Conservation (phyloP, 257 asterid genomes). For the Craterostigma plantagineum region DNA sequence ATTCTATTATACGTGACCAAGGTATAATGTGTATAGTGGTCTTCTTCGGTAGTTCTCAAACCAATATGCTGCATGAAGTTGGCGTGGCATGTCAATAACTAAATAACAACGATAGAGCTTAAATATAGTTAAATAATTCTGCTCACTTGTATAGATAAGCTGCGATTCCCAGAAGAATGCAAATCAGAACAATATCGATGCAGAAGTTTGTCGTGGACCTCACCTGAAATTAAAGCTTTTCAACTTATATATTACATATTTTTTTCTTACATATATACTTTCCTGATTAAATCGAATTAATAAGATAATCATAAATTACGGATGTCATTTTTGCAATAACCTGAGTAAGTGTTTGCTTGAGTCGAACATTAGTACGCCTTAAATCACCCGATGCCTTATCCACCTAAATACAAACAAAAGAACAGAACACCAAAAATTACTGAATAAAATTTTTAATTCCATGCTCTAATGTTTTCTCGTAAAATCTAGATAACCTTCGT, state of each 20-base stretch:
- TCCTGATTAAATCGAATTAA: neutral
- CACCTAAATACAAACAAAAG: constrained; percentile 26
- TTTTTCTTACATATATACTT: neutral
- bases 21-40: too few species aligned
- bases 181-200: constrained; percentile 52
- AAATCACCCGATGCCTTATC: constrained; percentile 54
- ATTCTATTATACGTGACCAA: too few species aligned
- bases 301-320: neutral
- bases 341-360: constrained; percentile 41
- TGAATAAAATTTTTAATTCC: neutral
- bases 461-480: neutral
- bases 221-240: constrained; percentile 23
- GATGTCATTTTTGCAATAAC: constrained; percentile 10
- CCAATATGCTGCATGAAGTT: too few species aligned
- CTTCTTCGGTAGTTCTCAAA: too few species aligned
- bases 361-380: constrained; percentile 49
- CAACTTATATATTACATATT: neutral
- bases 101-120: too few species aligned
- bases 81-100: too few species aligned
- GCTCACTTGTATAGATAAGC: constrained; percentile 75
- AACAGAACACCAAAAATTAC: neutral
- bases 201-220: constrained; percentile 57
- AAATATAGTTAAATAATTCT: too few species aligned
- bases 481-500: constrained; percentile 30
- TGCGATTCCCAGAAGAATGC: constrained; percentile 65